phyloP scores from a whole-genome alignment of 108 stramenopile species.

The Nitzschia sp. region DNA sequence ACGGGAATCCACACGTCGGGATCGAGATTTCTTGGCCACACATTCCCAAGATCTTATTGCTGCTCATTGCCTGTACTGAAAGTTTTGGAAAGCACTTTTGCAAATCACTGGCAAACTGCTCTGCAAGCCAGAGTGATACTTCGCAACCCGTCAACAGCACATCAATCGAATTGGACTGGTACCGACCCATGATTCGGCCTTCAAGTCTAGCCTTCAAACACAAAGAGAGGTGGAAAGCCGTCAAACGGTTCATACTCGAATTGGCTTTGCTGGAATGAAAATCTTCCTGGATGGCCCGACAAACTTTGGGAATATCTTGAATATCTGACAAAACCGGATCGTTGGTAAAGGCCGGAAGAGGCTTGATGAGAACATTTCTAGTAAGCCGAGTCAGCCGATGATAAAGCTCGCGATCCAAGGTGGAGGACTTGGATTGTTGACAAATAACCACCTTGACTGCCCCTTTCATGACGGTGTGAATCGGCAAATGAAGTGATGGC shows the following conservation, averaged over 20 bases:
- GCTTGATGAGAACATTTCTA: constrained; percentile 54
- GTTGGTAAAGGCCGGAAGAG: constrained; percentile 31
- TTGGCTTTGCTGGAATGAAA: constrained; percentile 43
- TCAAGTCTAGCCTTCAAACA: constrained; percentile 45
- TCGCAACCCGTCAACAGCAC: constrained; percentile 82
- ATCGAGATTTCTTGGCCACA: constrained; percentile 68
- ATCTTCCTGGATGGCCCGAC: constrained; percentile 59
- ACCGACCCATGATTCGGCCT: constrained; percentile 36
- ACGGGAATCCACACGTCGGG: constrained; percentile 60
- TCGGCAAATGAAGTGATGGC: constrained; percentile 43
- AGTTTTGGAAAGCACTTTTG: constrained; percentile 76
- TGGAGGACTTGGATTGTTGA: constrained; percentile 48
- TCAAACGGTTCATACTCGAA: constrained; percentile 59
- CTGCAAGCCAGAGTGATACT: constrained; percentile 81
- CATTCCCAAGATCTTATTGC: constrained; percentile 81
- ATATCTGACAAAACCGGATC: constrained; percentile 62
- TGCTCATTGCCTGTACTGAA: constrained; percentile 52
- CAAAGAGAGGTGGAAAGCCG: constrained; percentile 52
- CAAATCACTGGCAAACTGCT: constrained; percentile 83
- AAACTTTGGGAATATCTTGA: constrained; percentile 56
- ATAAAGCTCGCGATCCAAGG: constrained; percentile 28
- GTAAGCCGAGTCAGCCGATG: constrained; percentile 58
- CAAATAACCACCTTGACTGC: constrained; percentile 34
- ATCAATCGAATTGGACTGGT: constrained; percentile 47
- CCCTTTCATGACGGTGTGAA: constrained; percentile 53